phyloP scores from a whole-genome alignment of 1,284 basidiomycete species.

The Cryptococcus sp. region DNA sequence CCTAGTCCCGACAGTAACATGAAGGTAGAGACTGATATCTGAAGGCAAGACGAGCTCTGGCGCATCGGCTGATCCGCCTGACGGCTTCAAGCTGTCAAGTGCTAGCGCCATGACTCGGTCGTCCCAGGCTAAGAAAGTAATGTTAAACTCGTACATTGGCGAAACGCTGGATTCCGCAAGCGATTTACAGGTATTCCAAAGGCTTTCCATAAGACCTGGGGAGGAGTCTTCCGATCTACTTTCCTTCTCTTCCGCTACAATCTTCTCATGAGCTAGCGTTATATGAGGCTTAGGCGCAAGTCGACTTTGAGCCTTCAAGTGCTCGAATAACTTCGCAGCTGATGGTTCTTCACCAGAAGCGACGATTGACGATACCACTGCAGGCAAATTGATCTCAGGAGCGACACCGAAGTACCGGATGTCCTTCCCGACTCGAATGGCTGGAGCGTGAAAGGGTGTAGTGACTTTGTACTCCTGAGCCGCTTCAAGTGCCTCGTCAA shows the following conservation, averaged over 20 bases:
- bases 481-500: conserved; percentile 61
- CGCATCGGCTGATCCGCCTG: conserved; percentile 26
- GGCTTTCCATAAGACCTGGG: conserved; percentile 23
- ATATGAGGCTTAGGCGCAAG: conserved; percentile 70
- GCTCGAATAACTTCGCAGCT: conserved; percentile 53
- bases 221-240: conserved; percentile 12
- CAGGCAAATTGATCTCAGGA: conserved; percentile 59
- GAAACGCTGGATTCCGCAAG: conserved; percentile 51
- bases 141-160: conserved; percentile 59
- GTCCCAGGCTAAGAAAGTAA: conserved; percentile 71
- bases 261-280: conserved; percentile 73
- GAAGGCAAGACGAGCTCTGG: conserved; percentile 46
- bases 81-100: conserved; percentile 56
- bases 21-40: conserved; percentile 57
- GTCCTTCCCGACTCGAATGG: conserved; percentile 43
- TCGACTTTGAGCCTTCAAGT: conserved; percentile 54
- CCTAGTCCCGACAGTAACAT: conserved; percentile 83
- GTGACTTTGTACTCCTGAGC: conserved; percentile 29
- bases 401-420: conserved; percentile 70
- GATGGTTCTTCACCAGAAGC: conserved; percentile 9
- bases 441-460: conserved; percentile 30
- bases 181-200: conserved; percentile 64
- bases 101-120: conserved; percentile 72
- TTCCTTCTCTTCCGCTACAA: conserved; percentile 51
- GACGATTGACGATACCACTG: conserved; percentile 46